Evolutionary conservation across 441 rosid species (phyloP), one percentile per base, ranked within the genome.

Genomic region (Viola pubescens): DNA sequence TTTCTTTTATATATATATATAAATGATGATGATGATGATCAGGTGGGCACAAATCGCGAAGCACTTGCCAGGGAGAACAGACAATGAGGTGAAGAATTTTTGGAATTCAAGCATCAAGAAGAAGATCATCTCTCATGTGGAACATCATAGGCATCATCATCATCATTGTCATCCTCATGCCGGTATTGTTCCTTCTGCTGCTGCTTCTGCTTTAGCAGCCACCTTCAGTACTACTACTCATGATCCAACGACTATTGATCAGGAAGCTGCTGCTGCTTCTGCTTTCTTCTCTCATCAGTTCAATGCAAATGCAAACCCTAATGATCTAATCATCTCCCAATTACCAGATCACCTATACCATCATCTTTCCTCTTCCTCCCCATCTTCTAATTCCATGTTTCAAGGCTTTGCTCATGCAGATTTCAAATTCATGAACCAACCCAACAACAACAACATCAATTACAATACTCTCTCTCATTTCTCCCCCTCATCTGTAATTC

Each of bases 51-150:
- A 87, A 48, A 94, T 94, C 54, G 97, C 97, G 1, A 88, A 83
- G 68, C 96, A 88, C 54, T 64, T 92, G 48, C 98, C 97, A 3
- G 98, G 98, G 48, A 83, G 98, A 77, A 92, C 98, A 26, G 98
- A 92, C 47, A 92, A 92, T 54, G 98, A 92, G 66, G 97, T 92
- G 70, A 94, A 94, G 81, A 94, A 94, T 63, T 94, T 94, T 54
- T 94, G 98, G 98, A 94, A 94, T 54, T 94, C 98, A 56, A 94
- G 98, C 84, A 86, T 94, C 46, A 94, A 94, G 75, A 94, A 94
- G 82, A 89, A 83, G 84, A 75, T 94, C 45, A 78, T 85, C 60
- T 79, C 91, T 50, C 85, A 77, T 26, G 34, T 26, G 3, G 34
- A 26, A 26, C 34, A 26, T 26, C 34, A 26, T 26, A 26, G 34